These are phyloP conservation scores for Alternaria sp. DNA, from an alignment of 2,329 filamentous ascomycete species.

Conservation along the genomic window DNA sequence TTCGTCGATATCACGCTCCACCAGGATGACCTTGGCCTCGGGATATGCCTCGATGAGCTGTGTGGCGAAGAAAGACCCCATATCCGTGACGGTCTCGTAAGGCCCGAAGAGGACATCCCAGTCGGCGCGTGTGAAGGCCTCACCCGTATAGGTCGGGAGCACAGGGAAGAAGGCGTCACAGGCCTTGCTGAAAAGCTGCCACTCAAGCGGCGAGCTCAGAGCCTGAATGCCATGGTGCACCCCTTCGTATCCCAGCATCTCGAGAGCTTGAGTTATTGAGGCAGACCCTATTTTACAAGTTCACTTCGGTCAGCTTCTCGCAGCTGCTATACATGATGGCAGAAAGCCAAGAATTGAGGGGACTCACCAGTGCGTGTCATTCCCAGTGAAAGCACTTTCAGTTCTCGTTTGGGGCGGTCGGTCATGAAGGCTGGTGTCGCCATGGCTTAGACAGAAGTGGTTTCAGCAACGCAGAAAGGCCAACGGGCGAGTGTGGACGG, in stretches of 20 bases:
- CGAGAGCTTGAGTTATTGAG: conserved; percentile 15
- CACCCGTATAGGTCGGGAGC: conserved; percentile 11
- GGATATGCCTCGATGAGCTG: conserved; percentile 40
- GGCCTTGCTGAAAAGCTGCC: conserved; percentile 9
- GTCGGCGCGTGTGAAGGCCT: conserved; percentile 46
- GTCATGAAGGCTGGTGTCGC: neutral
- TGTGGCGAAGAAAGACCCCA: conserved; percentile 30
- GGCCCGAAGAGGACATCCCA: conserved; percentile 58
- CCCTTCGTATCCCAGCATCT: conserved; percentile 13
- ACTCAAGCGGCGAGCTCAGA: conserved; percentile 13
- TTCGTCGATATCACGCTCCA: conserved; percentile 32
- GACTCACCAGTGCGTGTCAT: conserved; percentile 15
- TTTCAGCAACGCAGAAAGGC: neutral
- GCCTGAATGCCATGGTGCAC: conserved; percentile 17
- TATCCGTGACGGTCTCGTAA: conserved; percentile 47
- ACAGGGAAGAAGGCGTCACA: conserved; percentile 13
- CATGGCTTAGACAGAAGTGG: conserved; percentile 3
- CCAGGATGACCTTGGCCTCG: conserved; percentile 40
- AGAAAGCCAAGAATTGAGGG: neutral
- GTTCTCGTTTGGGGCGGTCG: conserved; percentile 10
- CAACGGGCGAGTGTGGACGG: neutral
- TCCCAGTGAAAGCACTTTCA: conserved; percentile 12
- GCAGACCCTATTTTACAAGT: conserved; percentile 10
- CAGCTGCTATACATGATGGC: neutral
- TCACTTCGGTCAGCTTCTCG: neutral